phyloP scores from a whole-genome alignment of 306 rosid species.

The Astragalus glycyphyllos region DNA sequence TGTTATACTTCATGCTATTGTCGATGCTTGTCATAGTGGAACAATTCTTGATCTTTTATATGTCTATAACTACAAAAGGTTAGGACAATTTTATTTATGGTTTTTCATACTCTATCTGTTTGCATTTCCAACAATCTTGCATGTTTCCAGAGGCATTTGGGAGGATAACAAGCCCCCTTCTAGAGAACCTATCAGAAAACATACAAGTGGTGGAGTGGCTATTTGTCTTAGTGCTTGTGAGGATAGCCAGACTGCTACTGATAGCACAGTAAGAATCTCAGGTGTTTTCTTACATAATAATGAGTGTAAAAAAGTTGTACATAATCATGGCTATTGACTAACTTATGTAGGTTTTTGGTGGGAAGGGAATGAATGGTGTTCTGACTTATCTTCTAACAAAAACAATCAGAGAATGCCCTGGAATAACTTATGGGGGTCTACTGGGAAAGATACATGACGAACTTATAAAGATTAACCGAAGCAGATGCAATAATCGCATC shows the following conservation, averaged over 20 bases:
- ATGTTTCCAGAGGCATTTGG: slow-evolving; percentile 55
- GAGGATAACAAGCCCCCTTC: slow-evolving; percentile 64
- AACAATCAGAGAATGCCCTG: slow-evolving; percentile 24
- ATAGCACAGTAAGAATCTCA: slow-evolving; percentile 60
- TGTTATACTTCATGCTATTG: slow-evolving; percentile 77
- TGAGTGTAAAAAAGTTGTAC: too few species aligned
- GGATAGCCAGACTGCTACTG: slow-evolving; percentile 70
- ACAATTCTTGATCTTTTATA: slow-evolving; percentile 73
- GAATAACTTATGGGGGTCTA: slow-evolving; percentile 55
- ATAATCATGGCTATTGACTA: slow-evolving; percentile 5
- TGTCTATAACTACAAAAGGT: slow-evolving; percentile 54
- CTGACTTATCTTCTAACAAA: slow-evolving; percentile 64
- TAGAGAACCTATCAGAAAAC: slow-evolving; percentile 50
- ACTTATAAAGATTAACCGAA: slow-evolving; percentile 38
- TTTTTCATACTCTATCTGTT: background rate
- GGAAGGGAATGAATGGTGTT: slow-evolving; percentile 71
- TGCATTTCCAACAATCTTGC: background rate
- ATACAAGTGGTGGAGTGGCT: slow-evolving; percentile 71
- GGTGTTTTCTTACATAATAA: background rate
- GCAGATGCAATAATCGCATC: slow-evolving; percentile 43
- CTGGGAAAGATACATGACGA: slow-evolving; percentile 42
- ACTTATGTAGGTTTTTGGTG: slow-evolving; percentile 54
- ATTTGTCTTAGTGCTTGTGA: slow-evolving; percentile 75
- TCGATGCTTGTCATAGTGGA: slow-evolving; percentile 91
- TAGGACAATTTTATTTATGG: background rate